phyloP scores from a whole-genome alignment of 768 basidiomycete species.

The Xerocomellus dryophilus region DNA sequence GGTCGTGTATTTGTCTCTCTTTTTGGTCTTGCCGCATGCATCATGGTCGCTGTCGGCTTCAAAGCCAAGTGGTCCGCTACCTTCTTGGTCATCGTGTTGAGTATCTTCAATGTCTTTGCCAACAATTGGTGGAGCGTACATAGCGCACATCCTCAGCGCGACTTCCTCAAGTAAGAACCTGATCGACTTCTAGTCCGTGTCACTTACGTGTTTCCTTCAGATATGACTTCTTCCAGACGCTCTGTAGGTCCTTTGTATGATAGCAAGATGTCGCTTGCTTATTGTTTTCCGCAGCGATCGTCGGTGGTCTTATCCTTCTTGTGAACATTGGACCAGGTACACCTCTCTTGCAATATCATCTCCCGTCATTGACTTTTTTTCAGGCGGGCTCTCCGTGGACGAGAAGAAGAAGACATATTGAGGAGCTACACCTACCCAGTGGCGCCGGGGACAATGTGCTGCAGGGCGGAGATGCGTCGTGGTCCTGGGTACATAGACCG shows the following conservation, averaged over 20 bases:
- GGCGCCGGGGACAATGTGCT: background rate
- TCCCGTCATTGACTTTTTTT: background rate
- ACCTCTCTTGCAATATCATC: conserved; percentile 10
- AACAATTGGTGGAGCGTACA: conserved; percentile 99
- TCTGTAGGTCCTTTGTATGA: conserved; percentile 45
- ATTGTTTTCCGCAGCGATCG: conserved; percentile 59
- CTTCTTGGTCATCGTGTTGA: conserved; percentile 89
- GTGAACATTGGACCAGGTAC: conserved; percentile 97
- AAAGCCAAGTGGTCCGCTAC: conserved; percentile 98
- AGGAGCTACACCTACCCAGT: background rate
- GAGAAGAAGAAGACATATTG: conserved; percentile 98
- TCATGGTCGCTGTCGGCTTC: conserved; percentile 97
- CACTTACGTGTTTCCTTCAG: conserved; percentile 39
- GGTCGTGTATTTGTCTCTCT: conserved; percentile 84
- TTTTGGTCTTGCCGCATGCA: conserved; percentile 85
- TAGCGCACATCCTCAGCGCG: conserved; percentile 88
- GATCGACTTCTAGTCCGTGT: background rate
- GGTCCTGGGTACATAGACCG: conserved; percentile 20
- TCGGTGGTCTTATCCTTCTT: conserved; percentile 93
- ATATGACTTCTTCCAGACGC: conserved; percentile 99
- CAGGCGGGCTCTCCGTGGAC: conserved; percentile 93
- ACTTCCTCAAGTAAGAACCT: conserved; percentile 87
- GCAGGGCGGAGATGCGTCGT: conserved; percentile 7
- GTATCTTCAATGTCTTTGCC: conserved; percentile 94
- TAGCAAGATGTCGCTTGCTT: background rate